Evolutionary conservation across 306 rosid species (phyloP), one percentile per base, ranked within the genome.

Genomic region (Prunus armeniaca): DNA sequence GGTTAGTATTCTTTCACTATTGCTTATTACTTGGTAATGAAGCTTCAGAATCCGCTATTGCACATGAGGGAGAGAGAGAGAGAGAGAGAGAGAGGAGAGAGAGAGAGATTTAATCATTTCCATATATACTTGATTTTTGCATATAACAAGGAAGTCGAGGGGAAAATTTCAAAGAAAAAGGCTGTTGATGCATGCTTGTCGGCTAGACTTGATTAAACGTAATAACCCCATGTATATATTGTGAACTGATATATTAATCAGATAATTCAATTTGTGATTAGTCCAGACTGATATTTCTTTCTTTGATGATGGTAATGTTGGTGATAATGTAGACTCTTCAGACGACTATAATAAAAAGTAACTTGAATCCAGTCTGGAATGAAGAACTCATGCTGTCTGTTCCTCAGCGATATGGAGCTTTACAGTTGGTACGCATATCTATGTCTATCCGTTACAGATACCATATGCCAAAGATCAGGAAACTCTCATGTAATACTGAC

Each of bases 361-460:
- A 96, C 90, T 86, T 96, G 91, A 96, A 96, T 78, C 99, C 99
- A 30, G 96, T 96, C 72, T 96, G 99, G 99, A 89, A 96, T 82
- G 98, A 92, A 86, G 99, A 96, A 69, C 93, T 84, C 82, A 96
- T 89, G 98, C 89, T 96, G 70, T 96, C 98, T 60, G 97, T 96
- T 81, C 99, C 99, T 30, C 91, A 89, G 76, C 55, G 57, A 51
- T 96, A 38, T 76, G 98, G 99, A 78, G 71, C 88, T 49, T 52
- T 96, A 75, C 93, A 92, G 80, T 76, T 96, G 99, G 99, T 90
- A 91, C 61, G 93, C 14, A 57, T 80, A 77, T 70, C 43, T 76
- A 46, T 46, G 22, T 38, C 47, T 51, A 14, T 54, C 32, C 0
- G 6, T 20, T 47, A 30, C 46, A 12, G 41, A 17, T 34, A 45